Conservation (phyloP, 805 yeast genomes). For the Lipomyces yamadae region DNA sequence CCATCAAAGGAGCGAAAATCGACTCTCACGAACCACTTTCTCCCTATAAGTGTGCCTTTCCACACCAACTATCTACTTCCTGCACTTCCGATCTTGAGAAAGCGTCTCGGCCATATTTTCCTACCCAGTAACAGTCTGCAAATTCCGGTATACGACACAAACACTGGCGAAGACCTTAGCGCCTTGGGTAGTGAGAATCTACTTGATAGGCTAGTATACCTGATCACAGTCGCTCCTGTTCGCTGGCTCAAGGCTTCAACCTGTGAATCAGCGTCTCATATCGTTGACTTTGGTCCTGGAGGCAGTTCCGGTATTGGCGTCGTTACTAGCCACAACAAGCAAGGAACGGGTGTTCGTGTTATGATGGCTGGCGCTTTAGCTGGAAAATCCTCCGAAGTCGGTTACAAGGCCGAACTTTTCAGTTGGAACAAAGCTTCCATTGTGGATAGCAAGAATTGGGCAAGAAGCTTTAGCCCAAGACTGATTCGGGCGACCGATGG, state of each 20-base stretch:
- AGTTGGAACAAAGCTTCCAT: conserved; percentile 67
- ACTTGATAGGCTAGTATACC: conserved; percentile 71
- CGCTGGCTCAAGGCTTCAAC: conserved; percentile 91
- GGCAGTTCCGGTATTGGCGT: conserved; percentile 96
- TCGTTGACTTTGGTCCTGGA: conserved; percentile 98
- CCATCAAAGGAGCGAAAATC: conserved; percentile 93
- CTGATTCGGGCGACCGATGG: conserved; percentile 69
- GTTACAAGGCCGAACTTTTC: conserved; percentile 93
- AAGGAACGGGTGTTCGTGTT: conserved; percentile 95
- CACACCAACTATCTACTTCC: conserved; percentile 83
- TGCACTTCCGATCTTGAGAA: conserved; percentile 68
- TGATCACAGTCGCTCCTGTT: conserved; percentile 87
- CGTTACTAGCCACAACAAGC: conserved; percentile 95
- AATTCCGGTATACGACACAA: conserved; percentile 92
- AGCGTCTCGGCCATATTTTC: conserved; percentile 67
- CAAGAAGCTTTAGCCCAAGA: conserved; percentile 81
- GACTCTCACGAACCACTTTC: conserved; percentile 88
- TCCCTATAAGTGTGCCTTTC: conserved; percentile 96
- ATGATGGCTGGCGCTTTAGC: conserved; percentile 93
- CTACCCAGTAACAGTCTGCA: conserved; percentile 60
- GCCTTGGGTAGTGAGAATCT: conserved; percentile 45
- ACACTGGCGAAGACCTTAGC: conserved; percentile 78
- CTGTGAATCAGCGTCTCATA: conserved; percentile 72
- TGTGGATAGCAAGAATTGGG: conserved; percentile 89
- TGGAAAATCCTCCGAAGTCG: conserved; percentile 74